Base-by-base conservation (phyloP, 1,139 yeast species). In the Taiozyma sp. region DNA sequence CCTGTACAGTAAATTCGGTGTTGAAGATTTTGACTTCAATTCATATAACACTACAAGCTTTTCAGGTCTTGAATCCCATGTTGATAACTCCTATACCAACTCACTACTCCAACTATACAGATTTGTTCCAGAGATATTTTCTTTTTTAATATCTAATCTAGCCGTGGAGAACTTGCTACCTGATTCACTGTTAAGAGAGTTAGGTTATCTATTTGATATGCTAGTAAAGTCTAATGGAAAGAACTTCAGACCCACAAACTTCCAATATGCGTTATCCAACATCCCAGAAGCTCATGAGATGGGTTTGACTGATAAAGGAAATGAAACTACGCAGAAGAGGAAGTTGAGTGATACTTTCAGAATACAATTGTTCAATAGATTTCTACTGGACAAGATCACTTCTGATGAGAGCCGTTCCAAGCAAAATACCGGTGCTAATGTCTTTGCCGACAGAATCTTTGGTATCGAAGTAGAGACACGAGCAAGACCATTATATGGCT, bases 171-270 rank as follows among this genome's bases (percentile, higher is more conserved):
- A 81, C 65, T 72, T 82, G 57, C 57, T 65, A 40, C 59, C 69
- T 41, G 66, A 82, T 41, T 76, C 86, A 12, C 66, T 92, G 9
- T 68, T 91, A 38, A 83, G 87, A 51, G 98, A 95, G 64, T 71
- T 92, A 47, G 99, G 97, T 0, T 89, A 91, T 55, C 71, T 95
- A 19, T 89, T 83, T 69, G 98, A 95, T 63, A 93, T 93, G 99
- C 78, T 93, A 71, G 76, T 78, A 48, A 89, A 89, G 65, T 91
- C 97, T 0, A 71, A 79, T 28, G 95, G 96, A 1, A 57, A 76
- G 65, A 81, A 88, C 70, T 72, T 87, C 57, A 74, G 85, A 47
- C 86, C 93, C 0, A 73, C 87, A 9, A 90, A 93, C 63, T 91
- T 93, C 67, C 77, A 81, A 66, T 63, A 71, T 64, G 55, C 75